Evolutionary conservation across 225 moss, liverwort and hornwort genomes (phyloP).

Genomic region (Physcomitrium patens): DNA sequence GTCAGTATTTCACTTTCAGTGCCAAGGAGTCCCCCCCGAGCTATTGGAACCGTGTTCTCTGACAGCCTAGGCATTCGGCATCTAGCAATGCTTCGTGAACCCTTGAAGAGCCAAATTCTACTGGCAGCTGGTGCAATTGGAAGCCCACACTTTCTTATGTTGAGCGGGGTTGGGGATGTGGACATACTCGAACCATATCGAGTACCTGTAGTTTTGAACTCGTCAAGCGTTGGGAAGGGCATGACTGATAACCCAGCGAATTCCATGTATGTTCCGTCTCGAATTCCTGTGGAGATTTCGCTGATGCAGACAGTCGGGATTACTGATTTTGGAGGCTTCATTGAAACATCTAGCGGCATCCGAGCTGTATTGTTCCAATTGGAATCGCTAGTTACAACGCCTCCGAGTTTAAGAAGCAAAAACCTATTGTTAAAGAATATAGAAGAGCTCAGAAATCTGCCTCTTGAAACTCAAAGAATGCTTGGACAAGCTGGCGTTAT

Average conservation of each 20-base stretch:
- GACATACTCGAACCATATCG: constrained; percentile 39
- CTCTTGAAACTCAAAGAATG: constrained; percentile 7
- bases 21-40: constrained; percentile 30
- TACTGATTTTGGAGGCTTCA: constrained; percentile 43
- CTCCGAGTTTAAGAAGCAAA: constrained; percentile 43
- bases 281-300: constrained; percentile 44
- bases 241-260: constrained; percentile 62
- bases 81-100: constrained; percentile 31
- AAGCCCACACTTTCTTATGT: constrained; percentile 61
- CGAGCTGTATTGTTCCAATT: constrained; percentile 29
- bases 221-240: constrained; percentile 44
- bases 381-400: constrained; percentile 39
- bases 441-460: constrained; percentile 23
- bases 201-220: constrained; percentile 47
- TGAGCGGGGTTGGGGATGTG: constrained; percentile 60
- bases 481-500: constrained; percentile 52
- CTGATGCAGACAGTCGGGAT: constrained; percentile 50
- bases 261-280: constrained; percentile 52
- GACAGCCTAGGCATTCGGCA: constrained; percentile 49
- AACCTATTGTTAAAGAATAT: constrained; percentile 18
- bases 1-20: not conserved
- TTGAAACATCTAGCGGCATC: constrained; percentile 53
- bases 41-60: constrained; percentile 44
- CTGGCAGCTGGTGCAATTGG: constrained; percentile 59
- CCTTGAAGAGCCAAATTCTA: constrained; percentile 42